Conservation (phyloP, 1,139 yeast genomes). For the Saccharomyces hybrid region DNA sequence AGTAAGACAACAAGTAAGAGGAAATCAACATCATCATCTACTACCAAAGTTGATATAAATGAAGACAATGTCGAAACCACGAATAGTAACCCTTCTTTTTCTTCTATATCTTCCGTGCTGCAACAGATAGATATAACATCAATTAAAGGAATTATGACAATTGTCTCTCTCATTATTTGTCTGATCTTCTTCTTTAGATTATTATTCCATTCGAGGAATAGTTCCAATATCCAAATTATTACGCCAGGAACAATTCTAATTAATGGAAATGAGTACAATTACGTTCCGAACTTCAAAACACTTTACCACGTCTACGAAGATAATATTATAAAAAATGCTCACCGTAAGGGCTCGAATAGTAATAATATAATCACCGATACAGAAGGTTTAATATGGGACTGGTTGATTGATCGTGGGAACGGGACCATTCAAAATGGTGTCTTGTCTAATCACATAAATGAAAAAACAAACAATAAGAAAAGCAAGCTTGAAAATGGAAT, state of each 20-base stretch:
- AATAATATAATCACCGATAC: conserved; percentile 34
- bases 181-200: conserved; percentile 11
- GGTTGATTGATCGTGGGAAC: conserved; percentile 57
- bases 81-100: not conserved
- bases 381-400: conserved; percentile 70
- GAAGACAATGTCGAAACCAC: conserved; percentile 10
- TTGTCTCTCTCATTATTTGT: conserved; percentile 7
- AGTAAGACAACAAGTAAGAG: conserved; percentile 15
- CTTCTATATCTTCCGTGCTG: conserved; percentile 5
- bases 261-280: conserved; percentile 39
- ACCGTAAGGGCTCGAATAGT: conserved; percentile 3
- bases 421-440: conserved; percentile 17
- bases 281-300: conserved; percentile 43
- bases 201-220: conserved; percentile 14
- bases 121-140: conserved; percentile 22
- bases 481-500: conserved; percentile 7
- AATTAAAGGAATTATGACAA: conserved; percentile 13
- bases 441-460: conserved; percentile 9
- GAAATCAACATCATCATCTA: conserved; percentile 28
- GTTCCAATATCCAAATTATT: conserved; percentile 13
- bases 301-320: conserved; percentile 37
- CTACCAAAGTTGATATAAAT: conserved; percentile 14
- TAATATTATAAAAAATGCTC: conserved; percentile 27
- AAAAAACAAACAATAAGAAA: conserved; percentile 3
- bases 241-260: conserved; percentile 29